phyloP scores from a whole-genome alignment of 495 filamentous ascomycete genomes.

The Neurospora terricola region DNA sequence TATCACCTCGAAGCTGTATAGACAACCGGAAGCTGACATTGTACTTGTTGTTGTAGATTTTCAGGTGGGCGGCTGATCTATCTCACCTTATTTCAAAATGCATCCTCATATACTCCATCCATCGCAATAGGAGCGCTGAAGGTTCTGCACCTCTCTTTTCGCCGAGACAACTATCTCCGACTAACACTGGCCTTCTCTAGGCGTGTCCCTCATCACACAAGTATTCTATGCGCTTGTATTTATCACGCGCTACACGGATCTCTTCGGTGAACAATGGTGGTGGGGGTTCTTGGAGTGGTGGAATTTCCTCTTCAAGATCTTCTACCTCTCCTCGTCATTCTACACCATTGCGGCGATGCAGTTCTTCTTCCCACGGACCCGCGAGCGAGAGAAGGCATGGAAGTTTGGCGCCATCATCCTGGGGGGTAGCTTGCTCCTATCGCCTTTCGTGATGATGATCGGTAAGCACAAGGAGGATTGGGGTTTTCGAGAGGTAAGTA shows the following conservation, averaged over 20 bases:
- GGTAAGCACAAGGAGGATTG: constrained; percentile 34
- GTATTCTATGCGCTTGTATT: constrained; percentile 81
- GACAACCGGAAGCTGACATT: not conserved
- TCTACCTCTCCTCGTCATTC: constrained; percentile 75
- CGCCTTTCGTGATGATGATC: constrained; percentile 58
- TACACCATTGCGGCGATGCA: constrained; percentile 87
- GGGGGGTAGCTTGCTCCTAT: constrained; percentile 45
- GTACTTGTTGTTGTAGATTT: constrained; percentile 40
- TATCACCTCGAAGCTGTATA: not conserved
- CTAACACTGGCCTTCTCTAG: constrained; percentile 32
- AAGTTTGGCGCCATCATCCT: constrained; percentile 62
- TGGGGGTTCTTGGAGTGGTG: constrained; percentile 23
- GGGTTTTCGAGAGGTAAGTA: constrained; percentile 48
- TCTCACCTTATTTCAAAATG: constrained; percentile 77
- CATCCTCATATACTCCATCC: constrained; percentile 86
- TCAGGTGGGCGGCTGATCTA: constrained; percentile 72
- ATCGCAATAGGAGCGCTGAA: constrained; percentile 79
- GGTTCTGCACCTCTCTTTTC: constrained; percentile 35
- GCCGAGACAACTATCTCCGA: not conserved
- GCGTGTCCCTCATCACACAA: constrained; percentile 92
- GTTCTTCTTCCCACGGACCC: constrained; percentile 72
- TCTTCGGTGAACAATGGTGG: constrained; percentile 44
- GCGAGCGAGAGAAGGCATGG: constrained; percentile 88
- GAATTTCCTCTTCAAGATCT: constrained; percentile 73
- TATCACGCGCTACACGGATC: constrained; percentile 74